Evolutionary conservation across 768 basidiomycete species (phyloP), one percentile per base, ranked within the genome.

Genomic region (Rossbeevera mucosa): DNA sequence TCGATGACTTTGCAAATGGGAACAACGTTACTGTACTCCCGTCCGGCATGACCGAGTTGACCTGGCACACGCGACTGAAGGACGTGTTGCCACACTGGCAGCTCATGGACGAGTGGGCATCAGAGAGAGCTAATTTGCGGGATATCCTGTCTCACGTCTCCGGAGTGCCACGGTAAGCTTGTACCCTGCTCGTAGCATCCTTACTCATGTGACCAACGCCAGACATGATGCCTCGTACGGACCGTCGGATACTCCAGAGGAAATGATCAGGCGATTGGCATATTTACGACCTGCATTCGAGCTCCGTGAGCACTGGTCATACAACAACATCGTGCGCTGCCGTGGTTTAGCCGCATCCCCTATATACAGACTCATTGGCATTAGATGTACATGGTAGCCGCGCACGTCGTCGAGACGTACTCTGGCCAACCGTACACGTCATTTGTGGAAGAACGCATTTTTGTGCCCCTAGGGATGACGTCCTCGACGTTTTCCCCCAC

Each of bases 381-480:
- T 24, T 28, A 78, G 75, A 75, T 77, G 74, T 76, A 67, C 52
- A 65, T 69, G 47, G 53, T 68, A 0, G 67, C 53, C 4, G 48
- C 70, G 0, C 58, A 76, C 43, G 54, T 78, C 11, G 52, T 78
- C 22, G 56, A 61, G 8, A 64, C 47, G 25, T 72, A 72, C 44
- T 52, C 73, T 0, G 69, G 61, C 2, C 59, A 59, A 41, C 42
- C 66, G 2, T 78, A 73, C 51, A 57, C 61, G 7, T 61, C 70
- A 2, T 80, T 77, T 31, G 75, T 77, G n/a, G 55, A 65, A n/a
- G 65, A 70, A 22, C 74, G 75, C 9, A 67, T 81, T 16, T 71
- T 79, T 44, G 28, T 48, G 0, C 74, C 75, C 0, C 56, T 79
- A 6, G 62, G 62, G 20, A 78, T 80, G 77, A 51, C 59, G 1